Evolutionary conservation across 768 basidiomycete species (phyloP).

Genomic region (Trametes elegans): DNA sequence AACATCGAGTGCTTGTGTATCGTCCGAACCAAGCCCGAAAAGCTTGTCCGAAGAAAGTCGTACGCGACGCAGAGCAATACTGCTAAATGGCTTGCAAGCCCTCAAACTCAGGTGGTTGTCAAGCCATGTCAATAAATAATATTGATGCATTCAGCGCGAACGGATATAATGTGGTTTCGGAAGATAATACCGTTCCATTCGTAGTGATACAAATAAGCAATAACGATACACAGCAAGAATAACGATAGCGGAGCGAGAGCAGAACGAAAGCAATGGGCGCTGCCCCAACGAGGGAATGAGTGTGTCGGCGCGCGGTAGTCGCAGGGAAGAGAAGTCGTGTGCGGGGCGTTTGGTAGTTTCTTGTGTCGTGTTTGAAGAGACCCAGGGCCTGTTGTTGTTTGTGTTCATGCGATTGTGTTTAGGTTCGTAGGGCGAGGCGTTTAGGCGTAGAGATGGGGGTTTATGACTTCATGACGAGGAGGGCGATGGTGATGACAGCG

Average conservation of each 20-base stretch:
- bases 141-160: background rate
- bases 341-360: background rate
- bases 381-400: too few species aligned
- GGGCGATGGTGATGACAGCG: conserved; percentile 15
- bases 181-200: too few species aligned
- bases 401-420: background rate
- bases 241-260: background rate
- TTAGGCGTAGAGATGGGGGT: background rate
- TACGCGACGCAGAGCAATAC: too few species aligned
- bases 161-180: too few species aligned
- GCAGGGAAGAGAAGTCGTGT: background rate
- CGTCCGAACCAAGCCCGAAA: background rate
- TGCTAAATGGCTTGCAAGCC: too few species aligned
- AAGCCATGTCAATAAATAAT: too few species aligned
- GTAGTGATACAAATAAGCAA: background rate
- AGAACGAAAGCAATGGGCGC: background rate
- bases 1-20: background rate
- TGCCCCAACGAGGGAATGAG: too few species aligned
- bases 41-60: too few species aligned
- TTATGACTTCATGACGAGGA: conserved; percentile 23
- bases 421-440: background rate
- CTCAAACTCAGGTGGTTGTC: too few species aligned
- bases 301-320: background rate
- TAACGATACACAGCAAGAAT: background rate
- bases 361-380: too few species aligned